phyloP scores from a whole-genome alignment of 176 grass and related monocot species.

The Dendrocalamus sinicus region DNA sequence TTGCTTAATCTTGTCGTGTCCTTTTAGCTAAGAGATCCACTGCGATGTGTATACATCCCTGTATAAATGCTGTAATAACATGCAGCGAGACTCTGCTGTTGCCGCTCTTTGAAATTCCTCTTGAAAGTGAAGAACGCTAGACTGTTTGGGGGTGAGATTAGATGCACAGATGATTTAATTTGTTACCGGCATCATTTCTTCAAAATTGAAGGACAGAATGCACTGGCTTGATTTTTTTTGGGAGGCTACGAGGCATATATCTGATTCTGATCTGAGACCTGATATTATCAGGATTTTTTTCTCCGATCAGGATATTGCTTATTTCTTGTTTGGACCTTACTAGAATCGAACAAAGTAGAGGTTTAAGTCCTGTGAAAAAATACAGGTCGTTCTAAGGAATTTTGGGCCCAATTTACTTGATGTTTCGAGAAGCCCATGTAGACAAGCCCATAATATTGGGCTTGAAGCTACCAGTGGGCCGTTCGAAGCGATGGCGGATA shows the following conservation, averaged over 20 bases:
- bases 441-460: too few species aligned
- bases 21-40: background rate
- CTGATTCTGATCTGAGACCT: background rate
- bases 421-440: too few species aligned
- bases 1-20: slow-evolving; percentile 1
- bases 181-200: background rate
- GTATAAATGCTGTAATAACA: slow-evolving; percentile 29
- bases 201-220: background rate
- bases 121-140: background rate
- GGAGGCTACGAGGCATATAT: too few species aligned
- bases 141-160: background rate
- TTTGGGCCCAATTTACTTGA: too few species aligned
- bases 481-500: too few species aligned
- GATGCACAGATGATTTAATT: background rate
- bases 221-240: background rate
- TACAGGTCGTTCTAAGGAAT: too few species aligned
- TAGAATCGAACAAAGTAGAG: too few species aligned
- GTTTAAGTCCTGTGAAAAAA: too few species aligned
- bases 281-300: background rate
- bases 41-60: background rate
- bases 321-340: background rate
- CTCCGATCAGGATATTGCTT: background rate
- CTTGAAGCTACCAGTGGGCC: too few species aligned
- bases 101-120: background rate
- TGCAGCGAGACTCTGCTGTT: background rate